Evolutionary conservation across 768 basidiomycete genomes (phyloP).

Genomic region (Lactarius sanguifluus): DNA sequence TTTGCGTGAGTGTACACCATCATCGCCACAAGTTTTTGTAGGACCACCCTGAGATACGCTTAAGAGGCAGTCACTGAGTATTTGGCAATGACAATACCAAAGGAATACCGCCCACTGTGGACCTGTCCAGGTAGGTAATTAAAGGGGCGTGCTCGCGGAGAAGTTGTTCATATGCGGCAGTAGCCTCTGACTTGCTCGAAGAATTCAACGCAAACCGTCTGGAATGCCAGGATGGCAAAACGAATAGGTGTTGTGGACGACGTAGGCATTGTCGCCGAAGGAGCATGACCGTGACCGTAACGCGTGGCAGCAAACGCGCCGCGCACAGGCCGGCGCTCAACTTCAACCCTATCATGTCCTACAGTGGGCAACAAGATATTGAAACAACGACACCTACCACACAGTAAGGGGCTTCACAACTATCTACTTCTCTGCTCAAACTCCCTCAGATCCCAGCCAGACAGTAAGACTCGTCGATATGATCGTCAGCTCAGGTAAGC

Average conservation of each 20-base stretch:
- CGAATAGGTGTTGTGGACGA: not conserved
- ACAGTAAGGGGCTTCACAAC: conserved; percentile 35
- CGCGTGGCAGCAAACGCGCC: not conserved
- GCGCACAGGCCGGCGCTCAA: not conserved
- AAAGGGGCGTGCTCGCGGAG: conserved; percentile 22
- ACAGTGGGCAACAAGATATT: conserved; percentile 46
- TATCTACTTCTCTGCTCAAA: conserved; percentile 17
- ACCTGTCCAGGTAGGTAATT: conserved; percentile 16
- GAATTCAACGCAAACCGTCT: not conserved
- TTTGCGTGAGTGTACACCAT: conserved; percentile 5
- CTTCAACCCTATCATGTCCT: conserved; percentile 23
- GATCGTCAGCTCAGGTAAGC: conserved; percentile 90
- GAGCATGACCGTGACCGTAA: conserved; percentile 14
- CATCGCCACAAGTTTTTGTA: not conserved
- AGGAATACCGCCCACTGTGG: not conserved
- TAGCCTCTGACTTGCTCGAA: conserved; percentile 23
- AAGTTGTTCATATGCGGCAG: conserved; percentile 16
- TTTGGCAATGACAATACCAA: conserved; percentile 10
- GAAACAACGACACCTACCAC: conserved; percentile 45
- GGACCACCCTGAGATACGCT: not conserved
- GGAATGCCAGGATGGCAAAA: not conserved
- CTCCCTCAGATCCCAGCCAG: conserved; percentile 58
- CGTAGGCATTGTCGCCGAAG: conserved; percentile 17
- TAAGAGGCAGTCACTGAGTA: not conserved
- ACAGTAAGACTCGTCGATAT: conserved; percentile 86